phyloP scores from a whole-genome alignment of 805 yeast genomes.

The Kluyveromyces lactis region DNA sequence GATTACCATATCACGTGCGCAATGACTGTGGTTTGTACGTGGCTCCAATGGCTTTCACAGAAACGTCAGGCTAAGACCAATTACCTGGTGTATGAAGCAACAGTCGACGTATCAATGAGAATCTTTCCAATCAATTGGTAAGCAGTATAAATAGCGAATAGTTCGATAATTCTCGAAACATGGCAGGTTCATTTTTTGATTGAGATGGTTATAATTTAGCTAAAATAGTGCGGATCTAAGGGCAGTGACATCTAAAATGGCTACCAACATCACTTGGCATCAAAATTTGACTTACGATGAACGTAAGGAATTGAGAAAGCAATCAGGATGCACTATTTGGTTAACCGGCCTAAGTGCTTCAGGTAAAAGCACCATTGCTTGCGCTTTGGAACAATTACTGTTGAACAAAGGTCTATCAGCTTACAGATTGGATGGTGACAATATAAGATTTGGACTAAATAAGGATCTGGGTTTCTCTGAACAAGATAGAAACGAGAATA shows the following conservation, averaged over 20 bases:
- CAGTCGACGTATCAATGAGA: too few species aligned
- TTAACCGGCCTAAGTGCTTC: slow-evolving; percentile 92
- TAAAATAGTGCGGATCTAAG: too few species aligned
- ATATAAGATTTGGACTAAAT: slow-evolving; percentile 88
- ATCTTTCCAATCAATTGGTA: too few species aligned
- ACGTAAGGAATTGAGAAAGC: slow-evolving; percentile 63
- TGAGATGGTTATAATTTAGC: too few species aligned
- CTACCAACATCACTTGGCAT: slow-evolving; percentile 96
- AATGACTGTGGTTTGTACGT: too few species aligned
- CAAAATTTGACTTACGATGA: slow-evolving; percentile 78
- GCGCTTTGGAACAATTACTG: slow-evolving; percentile 81
- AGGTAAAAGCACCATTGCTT: slow-evolving; percentile 89
- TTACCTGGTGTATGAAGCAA: too few species aligned
- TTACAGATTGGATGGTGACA: slow-evolving; percentile 91
- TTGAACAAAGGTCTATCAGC: slow-evolving; percentile 62
- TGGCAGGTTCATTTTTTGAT: too few species aligned
- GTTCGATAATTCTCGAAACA: too few species aligned
- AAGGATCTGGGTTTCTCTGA: slow-evolving; percentile 92
- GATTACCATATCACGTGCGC: too few species aligned
- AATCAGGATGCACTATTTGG: slow-evolving; percentile 89
- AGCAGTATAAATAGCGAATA: too few species aligned
- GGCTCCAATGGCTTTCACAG: too few species aligned
- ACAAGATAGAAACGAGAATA: slow-evolving; percentile 87
- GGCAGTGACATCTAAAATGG: slow-evolving; percentile 55
- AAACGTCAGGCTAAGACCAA: too few species aligned